Evolutionary conservation across 202 grass and related monocot genomes (phyloP).

Genomic region (Bolboschoenoplectus hybrid): DNA sequence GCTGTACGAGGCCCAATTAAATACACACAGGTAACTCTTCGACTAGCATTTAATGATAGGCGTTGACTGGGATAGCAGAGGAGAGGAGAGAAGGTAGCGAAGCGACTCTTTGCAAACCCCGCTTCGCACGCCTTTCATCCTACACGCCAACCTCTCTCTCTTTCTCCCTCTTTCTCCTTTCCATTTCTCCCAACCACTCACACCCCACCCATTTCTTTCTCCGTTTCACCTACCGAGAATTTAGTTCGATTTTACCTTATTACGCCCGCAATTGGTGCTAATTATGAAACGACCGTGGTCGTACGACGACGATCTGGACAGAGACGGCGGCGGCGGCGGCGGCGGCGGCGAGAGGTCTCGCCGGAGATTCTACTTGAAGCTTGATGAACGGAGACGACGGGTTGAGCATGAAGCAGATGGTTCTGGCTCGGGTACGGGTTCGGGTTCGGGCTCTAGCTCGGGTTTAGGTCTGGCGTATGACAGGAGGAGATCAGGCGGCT

Average conservation of each 20-base stretch:
- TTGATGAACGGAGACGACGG: slow-evolving; percentile 41
- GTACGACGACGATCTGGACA: slow-evolving; percentile 65
- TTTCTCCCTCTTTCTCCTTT: slow-evolving; percentile 40
- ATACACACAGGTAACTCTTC: neutral
- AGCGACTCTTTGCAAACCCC: slow-evolving; percentile 46
- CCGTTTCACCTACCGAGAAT: neutral
- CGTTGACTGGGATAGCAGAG: slow-evolving; percentile 58
- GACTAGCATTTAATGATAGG: slow-evolving; percentile 38
- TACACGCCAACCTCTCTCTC: neutral
- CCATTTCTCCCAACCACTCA: neutral
- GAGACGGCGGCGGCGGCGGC: slow-evolving; percentile 31
- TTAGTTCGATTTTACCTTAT: neutral
- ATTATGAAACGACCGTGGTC: slow-evolving; percentile 87
- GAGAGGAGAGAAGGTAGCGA: slow-evolving; percentile 42
- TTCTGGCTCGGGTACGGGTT: slow-evolving; percentile 63
- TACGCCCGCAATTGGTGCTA: neutral
- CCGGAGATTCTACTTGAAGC: slow-evolving; percentile 61
- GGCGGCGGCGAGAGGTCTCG: slow-evolving; percentile 20
- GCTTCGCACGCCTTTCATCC: slow-evolving; percentile 52
- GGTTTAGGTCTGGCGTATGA: slow-evolving; percentile 44
- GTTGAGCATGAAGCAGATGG: slow-evolving; percentile 56
- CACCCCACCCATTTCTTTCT: neutral
- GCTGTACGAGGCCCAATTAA: slow-evolving; percentile 20
- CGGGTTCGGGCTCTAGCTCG: slow-evolving; percentile 32
- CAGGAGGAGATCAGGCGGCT: slow-evolving; percentile 41